Evolutionary conservation across 2,329 filamentous ascomycete species (phyloP), one percentile per base, ranked within the genome.

Genomic region (Cercospora sp.): DNA sequence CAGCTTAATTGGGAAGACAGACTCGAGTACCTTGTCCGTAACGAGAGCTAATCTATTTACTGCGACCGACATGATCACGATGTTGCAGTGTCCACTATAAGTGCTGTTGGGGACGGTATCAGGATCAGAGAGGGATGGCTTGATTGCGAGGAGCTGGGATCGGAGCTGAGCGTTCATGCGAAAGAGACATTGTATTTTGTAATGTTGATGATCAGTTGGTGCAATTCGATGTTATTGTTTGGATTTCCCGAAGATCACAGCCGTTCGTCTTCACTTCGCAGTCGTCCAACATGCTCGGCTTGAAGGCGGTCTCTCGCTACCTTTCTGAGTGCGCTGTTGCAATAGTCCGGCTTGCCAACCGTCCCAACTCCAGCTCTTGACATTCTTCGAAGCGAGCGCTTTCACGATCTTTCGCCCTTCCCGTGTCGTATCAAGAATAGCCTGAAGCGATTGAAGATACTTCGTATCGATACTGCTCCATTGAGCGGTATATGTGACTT

Each of bases 371-470:
- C 69, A 71, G 2, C 51, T 58, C 28, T 40, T 60, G 12, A 69
- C 58, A 40, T 65, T 70, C 18, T 53, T 65, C 10, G 45, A 36
- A 2, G 23, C 61, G 5, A 71, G 28, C 10, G 63, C 71, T 30
- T 48, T 60, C 42, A 72, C 40, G 20, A 73, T 66, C 61, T 72
- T 72, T 13, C 33, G 63, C 12, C 71, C 71, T 31, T 73, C 71
- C 7, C 63, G 30, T 3, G 26, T 67, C 5, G 53, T 53, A 3
- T 67, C 70, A 5, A 72, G 23, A 13, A 55, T 61, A 4, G 53
- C 60, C 53, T 73, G 62, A 59, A 72, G 53, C 2, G 53, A 30
- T 53, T 66, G 60, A 1, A 71, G 12, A 6, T 58, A 51, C 7
- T 55, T 62, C 30, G 57, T 48, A 33, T 71, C 65, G 28, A 69